Base-by-base conservation (phyloP, 352 stramenopile species). In the Phytophthora ramorum region DNA sequence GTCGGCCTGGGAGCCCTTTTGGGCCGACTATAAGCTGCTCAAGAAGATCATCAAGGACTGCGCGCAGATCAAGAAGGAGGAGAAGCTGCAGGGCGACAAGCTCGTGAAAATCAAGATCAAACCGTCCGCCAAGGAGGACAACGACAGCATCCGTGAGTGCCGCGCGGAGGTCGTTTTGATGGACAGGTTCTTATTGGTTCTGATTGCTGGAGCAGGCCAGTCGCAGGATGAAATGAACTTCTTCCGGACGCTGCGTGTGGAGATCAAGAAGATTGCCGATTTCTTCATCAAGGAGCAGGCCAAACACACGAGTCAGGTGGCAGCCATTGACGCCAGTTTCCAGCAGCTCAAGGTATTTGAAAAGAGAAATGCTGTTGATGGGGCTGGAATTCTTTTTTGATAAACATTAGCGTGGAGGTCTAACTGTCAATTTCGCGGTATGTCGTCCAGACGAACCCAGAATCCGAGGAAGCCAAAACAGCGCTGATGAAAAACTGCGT, bases 1-100 rank as follows among this genome's bases (percentile, higher is more conserved):
- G 47, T 63, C 60, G 4, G 76, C 75, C 17, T 96, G 86, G 86
- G 87, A 93, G 64, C 47, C 73, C 16, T 86, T 77, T 59, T 96
- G 89, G 89, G 81, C 91, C 30, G 87, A 96, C 76, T 96, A 96
- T 78, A 96, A 96, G 66, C 69, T 91, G 59, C 85, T 96, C 48
- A 96, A 96, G 79, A 81, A 85, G 62, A 95, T 95, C 67, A 95
- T 96, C 71, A 96, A 96, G 63, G 89, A 95, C 75, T 96, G 88
- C 66, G 88, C 86, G 44, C 85, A 95, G 75, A 88, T 96, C 57
- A 81, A 87, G 43, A 94, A 91, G 41, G 85, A 96, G 58, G 87
- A 95, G 60, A 94, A 95, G 63, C 76, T 95, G 47, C 79, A 91
- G 49, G 83, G 83, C 56, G 78, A 88, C 45, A 89, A 80, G 45